Evolutionary conservation across 2,329 filamentous ascomycete species (phyloP).

Genomic region (Paraphaeosphaeria sporulosa): DNA sequence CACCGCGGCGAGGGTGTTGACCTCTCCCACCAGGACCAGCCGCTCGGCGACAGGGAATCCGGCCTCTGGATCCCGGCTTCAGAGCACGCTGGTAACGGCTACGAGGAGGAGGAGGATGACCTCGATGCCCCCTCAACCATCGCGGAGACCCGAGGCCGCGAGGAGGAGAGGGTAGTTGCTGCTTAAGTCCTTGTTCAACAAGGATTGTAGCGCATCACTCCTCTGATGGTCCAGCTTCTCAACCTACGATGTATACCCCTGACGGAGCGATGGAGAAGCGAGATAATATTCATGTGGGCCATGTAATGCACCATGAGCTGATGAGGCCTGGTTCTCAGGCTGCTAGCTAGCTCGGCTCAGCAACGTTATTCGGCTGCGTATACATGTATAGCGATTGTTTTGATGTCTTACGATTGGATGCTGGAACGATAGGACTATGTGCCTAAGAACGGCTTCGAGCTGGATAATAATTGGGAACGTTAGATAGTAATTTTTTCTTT

Average conservation of each 20-base stretch:
- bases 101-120: conserved; percentile 71
- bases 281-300: background rate
- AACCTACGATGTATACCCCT: conserved; percentile 46
- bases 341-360: background rate
- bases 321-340: background rate
- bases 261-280: conserved; percentile 28
- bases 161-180: conserved; percentile 53
- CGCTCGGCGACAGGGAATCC: conserved; percentile 73
- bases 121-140: conserved; percentile 55
- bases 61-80: conserved; percentile 81
- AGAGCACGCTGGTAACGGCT: conserved; percentile 68
- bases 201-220: conserved; percentile 28
- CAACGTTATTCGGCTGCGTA: background rate
- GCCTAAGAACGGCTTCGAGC: background rate
- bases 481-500: background rate
- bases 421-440: conserved; percentile 1
- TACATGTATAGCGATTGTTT: conserved; percentile 9
- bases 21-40: conserved; percentile 81
- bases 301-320: background rate
- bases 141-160: conserved; percentile 54
- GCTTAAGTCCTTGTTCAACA: conserved; percentile 36
- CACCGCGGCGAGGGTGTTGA: conserved; percentile 77
- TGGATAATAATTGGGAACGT: background rate
- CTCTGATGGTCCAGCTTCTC: conserved; percentile 33
- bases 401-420: conserved; percentile 5